A percentile compares a stretch with the other conserved stretches of the same genome.
phyloP scores from a whole-genome alignment of 1,139 yeast species.

The Yamadazyma spencermartinsiae region DNA sequence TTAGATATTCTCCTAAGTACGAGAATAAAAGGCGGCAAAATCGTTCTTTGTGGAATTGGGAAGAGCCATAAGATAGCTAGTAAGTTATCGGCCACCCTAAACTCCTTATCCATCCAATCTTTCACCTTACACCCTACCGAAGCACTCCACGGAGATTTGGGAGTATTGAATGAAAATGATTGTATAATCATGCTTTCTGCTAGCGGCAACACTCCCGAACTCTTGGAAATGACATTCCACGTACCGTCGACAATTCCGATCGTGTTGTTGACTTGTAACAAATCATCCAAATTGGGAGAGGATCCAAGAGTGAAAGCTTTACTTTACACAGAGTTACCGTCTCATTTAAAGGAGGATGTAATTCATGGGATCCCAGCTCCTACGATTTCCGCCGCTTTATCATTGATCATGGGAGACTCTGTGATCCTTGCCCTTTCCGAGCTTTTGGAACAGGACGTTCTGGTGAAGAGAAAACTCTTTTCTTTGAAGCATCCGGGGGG shows the following conservation, averaged over 20 bases:
- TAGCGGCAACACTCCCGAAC: conserved; percentile 83
- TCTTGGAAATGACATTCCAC: conserved; percentile 60
- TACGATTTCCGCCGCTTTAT: conserved; percentile 77
- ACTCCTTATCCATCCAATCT: conserved; percentile 72
- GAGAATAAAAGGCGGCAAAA: conserved; percentile 55
- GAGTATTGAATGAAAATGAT: conserved; percentile 63
- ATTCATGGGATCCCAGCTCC: conserved; percentile 90
- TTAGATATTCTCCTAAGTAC: conserved; percentile 54
- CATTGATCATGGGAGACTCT: conserved; percentile 78
- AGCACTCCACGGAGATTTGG: conserved; percentile 90
- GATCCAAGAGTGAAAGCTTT: conserved; percentile 50
- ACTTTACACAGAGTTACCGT: conserved; percentile 64
- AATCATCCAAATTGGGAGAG: conserved; percentile 45
- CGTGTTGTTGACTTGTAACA: conserved; percentile 63
- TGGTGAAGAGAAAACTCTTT: conserved; percentile 55
- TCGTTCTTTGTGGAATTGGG: conserved; percentile 81
- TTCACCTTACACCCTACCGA: conserved; percentile 77
- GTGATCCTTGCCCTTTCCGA: conserved; percentile 73
- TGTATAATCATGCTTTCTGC: conserved; percentile 70
- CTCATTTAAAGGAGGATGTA: conserved; percentile 54
- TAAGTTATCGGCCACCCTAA: conserved; percentile 79
- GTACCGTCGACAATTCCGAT: conserved; percentile 54
- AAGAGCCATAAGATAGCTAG: conserved; percentile 78
- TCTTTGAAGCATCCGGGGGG: conserved; percentile 88
- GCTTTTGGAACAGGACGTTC: conserved; percentile 56